A percentile compares a stretch with the other conserved stretches of the same genome.
These are phyloP conservation scores for Trichosporon coremiiforme DNA, from an alignment of 1,284 basidiomycete genomes.

Conservation along the genomic window DNA sequence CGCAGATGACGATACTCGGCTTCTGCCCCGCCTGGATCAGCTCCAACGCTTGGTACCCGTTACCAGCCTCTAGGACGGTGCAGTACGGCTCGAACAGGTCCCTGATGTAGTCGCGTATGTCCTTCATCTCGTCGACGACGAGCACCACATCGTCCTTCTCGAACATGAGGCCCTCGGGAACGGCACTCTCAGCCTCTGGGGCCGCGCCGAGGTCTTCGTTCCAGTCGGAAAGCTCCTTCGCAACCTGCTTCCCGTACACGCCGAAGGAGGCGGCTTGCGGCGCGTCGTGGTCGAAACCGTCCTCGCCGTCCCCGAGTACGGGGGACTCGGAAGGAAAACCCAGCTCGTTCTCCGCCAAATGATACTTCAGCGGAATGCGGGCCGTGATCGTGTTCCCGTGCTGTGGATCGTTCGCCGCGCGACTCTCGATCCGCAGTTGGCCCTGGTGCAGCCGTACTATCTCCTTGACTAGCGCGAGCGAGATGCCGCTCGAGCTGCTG, in stretches of 20 bases:
- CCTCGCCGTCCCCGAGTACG: background rate
- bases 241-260: slow-evolving; percentile 25
- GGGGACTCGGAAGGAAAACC: slow-evolving; percentile 5
- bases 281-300: background rate
- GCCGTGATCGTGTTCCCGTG: slow-evolving; percentile 28
- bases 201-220: background rate
- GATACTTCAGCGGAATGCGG: slow-evolving; percentile 27
- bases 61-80: slow-evolving; percentile 49
- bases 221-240: slow-evolving; percentile 20
- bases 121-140: slow-evolving; percentile 42
- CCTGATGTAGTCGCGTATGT: slow-evolving; percentile 52
- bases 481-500: slow-evolving; percentile 27
- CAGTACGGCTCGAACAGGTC: slow-evolving; percentile 51
- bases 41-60: slow-evolving; percentile 54
- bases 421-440: slow-evolving; percentile 45
- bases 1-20: slow-evolving; percentile 47
- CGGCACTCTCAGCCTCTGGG: background rate
- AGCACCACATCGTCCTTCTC: slow-evolving; percentile 40
- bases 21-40: slow-evolving; percentile 34
- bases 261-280: slow-evolving; percentile 24
- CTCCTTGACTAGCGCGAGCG: slow-evolving; percentile 44
- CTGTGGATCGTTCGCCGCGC: background rate
- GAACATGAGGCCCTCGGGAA: slow-evolving; percentile 43
- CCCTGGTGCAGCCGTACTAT: slow-evolving; percentile 57
- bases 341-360: background rate